Conservation (phyloP, 495 filamentous ascomycete genomes). For the Hypoxylon rickii region DNA sequence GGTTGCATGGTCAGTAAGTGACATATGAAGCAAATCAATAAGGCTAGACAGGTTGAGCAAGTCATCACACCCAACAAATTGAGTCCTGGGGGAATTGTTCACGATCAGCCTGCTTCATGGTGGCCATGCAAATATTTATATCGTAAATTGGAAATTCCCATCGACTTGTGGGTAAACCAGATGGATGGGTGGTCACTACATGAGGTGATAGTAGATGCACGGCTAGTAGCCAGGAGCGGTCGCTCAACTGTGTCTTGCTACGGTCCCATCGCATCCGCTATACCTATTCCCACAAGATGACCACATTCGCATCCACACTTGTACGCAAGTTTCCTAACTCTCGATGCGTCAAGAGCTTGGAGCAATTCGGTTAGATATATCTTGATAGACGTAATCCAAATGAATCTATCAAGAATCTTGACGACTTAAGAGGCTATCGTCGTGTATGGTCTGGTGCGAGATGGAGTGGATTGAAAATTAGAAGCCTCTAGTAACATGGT, state of each 20-base stretch:
- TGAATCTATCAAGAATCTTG: conserved; percentile 16
- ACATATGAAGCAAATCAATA: not conserved
- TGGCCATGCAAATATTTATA: conserved; percentile 10
- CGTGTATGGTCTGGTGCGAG: too few species aligned
- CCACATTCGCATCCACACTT: conserved; percentile 19
- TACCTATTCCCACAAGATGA: conserved; percentile 21
- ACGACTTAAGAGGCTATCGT: too few species aligned
- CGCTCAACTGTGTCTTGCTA: conserved; percentile 33
- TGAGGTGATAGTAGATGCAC: conserved; percentile 14
- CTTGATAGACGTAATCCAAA: too few species aligned
- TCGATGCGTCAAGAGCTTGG: conserved; percentile 1
- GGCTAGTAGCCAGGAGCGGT: conserved; percentile 25
- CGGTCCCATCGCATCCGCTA: conserved; percentile 20
- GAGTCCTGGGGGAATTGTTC: not conserved
- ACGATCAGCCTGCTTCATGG: conserved; percentile 3
- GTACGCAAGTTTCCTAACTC: too few species aligned
- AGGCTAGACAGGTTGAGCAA: conserved; percentile 1
- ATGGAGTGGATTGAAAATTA: too few species aligned
- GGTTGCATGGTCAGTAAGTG: conserved; percentile 12
- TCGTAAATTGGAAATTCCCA: conserved; percentile 13
- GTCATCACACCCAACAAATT: not conserved
- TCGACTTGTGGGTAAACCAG: conserved; percentile 10
- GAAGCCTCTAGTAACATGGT: too few species aligned
- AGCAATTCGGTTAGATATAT: too few species aligned
- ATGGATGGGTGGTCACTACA: conserved; percentile 10